Conservation (phyloP, 2,329 filamentous ascomycete species). For the Xylaria arbuscula region DNA sequence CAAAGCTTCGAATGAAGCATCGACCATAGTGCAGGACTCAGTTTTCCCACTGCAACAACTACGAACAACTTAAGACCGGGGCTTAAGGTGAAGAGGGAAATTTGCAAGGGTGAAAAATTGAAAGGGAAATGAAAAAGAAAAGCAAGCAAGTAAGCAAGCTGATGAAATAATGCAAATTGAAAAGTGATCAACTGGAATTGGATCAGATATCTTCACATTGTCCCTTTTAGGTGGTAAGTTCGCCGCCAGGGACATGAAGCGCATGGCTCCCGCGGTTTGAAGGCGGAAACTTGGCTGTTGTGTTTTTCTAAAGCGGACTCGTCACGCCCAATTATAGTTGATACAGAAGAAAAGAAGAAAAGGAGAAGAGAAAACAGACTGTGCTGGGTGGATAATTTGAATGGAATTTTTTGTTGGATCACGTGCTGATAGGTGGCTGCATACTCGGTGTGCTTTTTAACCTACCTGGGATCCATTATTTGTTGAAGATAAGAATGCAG, state of each 20-base stretch:
- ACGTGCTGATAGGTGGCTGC: constrained; percentile 22
- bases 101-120: neutral
- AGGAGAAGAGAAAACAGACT: constrained; percentile 26
- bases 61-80: neutral
- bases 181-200: constrained; percentile 50
- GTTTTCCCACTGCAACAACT: too few species aligned
- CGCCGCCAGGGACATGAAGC: constrained; percentile 71
- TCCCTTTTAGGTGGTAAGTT: constrained; percentile 71
- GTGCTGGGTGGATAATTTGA: neutral
- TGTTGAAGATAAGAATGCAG: neutral
- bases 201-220: constrained; percentile 75
- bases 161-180: neutral
- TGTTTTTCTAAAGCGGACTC: constrained; percentile 66
- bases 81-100: neutral
- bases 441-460: too few species aligned
- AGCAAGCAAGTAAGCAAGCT: neutral
- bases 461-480: too few species aligned
- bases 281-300: constrained; percentile 64
- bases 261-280: constrained; percentile 64
- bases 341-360: constrained; percentile 61
- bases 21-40: too few species aligned
- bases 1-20: too few species aligned
- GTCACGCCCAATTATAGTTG: constrained; percentile 85
- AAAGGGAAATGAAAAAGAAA: neutral
- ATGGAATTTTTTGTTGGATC: neutral